Conservation (phyloP, 371 early-diverging fungal genomes). For the Saksenaea oblongispora region DNA sequence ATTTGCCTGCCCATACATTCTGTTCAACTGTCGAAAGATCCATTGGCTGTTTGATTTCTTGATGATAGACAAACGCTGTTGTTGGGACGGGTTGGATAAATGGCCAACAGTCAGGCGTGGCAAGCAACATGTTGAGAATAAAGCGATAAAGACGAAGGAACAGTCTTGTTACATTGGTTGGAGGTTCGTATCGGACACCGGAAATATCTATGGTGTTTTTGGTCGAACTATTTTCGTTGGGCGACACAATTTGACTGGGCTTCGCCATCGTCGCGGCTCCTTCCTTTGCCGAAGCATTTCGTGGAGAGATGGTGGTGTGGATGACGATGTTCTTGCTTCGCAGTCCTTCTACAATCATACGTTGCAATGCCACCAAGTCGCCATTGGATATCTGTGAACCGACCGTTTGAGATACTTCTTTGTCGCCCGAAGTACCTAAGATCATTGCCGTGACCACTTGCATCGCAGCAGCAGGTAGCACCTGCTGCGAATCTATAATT, state of each 20-base stretch:
- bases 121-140: constrained; percentile 44
- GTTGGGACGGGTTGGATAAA: constrained; percentile 41
- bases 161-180: constrained; percentile 37
- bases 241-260: background rate
- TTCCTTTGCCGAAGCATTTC: background rate
- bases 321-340: constrained; percentile 39
- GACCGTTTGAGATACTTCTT: constrained; percentile 43
- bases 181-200: constrained; percentile 33
- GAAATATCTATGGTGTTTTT: constrained; percentile 21
- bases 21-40: constrained; percentile 41
- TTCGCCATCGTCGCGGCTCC: background rate
- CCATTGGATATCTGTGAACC: constrained; percentile 51
- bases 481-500: constrained; percentile 39
- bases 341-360: constrained; percentile 40
- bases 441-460: constrained; percentile 48
- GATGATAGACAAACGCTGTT: constrained; percentile 30
- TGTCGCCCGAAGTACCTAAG: constrained; percentile 49
- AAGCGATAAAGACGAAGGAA: constrained; percentile 47
- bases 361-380: constrained; percentile 43
- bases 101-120: constrained; percentile 48
- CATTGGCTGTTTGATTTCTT: constrained; percentile 41
- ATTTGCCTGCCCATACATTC: constrained; percentile 28
- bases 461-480: constrained; percentile 45
- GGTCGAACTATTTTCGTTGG: too few species aligned
- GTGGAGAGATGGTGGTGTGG: constrained; percentile 24